Base-by-base conservation (phyloP, 768 basidiomycete species). In the Calvatia gigantea region DNA sequence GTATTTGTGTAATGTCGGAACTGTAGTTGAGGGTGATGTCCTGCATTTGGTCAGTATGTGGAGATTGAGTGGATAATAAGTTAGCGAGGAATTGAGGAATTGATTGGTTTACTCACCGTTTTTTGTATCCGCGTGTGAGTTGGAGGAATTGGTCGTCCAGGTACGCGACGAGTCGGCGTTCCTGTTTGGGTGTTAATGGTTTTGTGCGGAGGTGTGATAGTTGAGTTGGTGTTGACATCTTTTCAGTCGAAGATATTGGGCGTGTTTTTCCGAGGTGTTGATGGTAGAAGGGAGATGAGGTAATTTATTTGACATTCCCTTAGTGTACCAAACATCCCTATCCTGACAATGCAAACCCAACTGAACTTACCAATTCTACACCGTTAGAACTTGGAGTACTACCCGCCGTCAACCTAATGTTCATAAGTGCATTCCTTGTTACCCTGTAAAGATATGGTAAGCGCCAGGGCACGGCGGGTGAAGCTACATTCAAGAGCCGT, bases 111-210 rank as follows among this genome's bases (percentile, higher is more conserved):
- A 69, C 83, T 38, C 56, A 89, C 89, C 90, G 83, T 70, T 89
- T 91, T 70, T 86, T 90, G 71, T 76, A 87, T 27, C 81, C 80
- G 17, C 86, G 72, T n/a, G 79, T 87, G 25, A 89, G 70, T 14
- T 85, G 77, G 19, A 89, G 71, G 60, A 90, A 84, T 53, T 75
- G 66, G 17, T 80, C 81, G 47, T 91, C 89, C 4, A 91, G 71
- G 62, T 82, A 87, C 19, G 81, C 79, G 6, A 85, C 70, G 0
- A 88, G 74, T 54, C 79, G 80, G 37, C 83, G 75, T 64, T 91
- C 89, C 68, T 92, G 89, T 15, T 56, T 66, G 19, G 72, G 64
- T 7, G 80, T 77, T 11, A 87, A 68, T 4, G 84, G 69, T 29
- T 64, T 67, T 14, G 60, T 52, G 31, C 54, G 57, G 4, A 50